Evolutionary conservation across 139 green algal species (phyloP), one percentile per base, ranked within the genome.

Genomic region (Ulvella scutata): DNA sequence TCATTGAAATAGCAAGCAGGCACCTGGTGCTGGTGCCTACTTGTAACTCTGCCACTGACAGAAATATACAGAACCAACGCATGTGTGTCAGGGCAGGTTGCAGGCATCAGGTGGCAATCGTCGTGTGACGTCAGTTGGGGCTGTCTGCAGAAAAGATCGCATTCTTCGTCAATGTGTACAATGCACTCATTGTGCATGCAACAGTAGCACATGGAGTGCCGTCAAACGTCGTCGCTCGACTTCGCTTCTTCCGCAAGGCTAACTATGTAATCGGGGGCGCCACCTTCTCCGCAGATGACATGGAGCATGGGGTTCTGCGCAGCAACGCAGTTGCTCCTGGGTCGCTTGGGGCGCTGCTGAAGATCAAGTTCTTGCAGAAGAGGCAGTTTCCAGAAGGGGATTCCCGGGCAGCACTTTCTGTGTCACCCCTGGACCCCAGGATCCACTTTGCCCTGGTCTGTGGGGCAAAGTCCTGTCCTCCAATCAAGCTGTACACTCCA

Each of bases 391-490:
- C 72, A 7, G 26, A 60, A 34, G 13, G 74, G 28, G 78, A 83
- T 39, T 75, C 80, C 2, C 34, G 78, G 2, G 23, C 9, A 21
- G 0, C 3, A 43, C 40, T 77, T 44, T 72, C 75, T 23, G 74
- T 92, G 23, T 13, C 39, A 0, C 85, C 83, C 0, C 4, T 90
- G 29, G 94, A 98, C 78, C 80, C 90, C 2, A 86, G 94, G 38
- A 94, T 98, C 60, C 94, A 98, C 84, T 97, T 97, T 85, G 92
- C 90, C 36, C 88, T 98, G 37, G 90, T 95, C 67, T 98, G 94
- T 77, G 94, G 94, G 29, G 93, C 94, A 43, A 88, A 88, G 78
- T 92, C 77, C 21, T 98, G 94, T 82, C 94, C 94, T 10, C 89
- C 94, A 72, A 96, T 98, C 83, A 85, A 82, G 33, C 76, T 97